Base-by-base conservation (phyloP, 225 moss, liverwort and hornwort genomes). In the Climacium dendroides region DNA sequence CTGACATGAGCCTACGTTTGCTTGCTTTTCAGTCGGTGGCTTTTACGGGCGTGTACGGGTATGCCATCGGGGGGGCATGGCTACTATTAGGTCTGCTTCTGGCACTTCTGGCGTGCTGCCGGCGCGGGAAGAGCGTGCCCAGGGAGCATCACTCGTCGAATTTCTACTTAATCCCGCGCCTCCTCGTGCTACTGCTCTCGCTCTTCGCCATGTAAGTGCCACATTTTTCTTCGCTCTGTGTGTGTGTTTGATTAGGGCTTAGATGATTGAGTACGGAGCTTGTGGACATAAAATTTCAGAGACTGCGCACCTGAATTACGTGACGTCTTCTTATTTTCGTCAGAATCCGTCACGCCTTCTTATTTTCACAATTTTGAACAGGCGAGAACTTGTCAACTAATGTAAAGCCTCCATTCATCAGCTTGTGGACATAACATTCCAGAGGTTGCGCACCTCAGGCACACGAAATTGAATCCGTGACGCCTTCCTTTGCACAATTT, bases 41-140 rank as follows among this genome's bases (percentile, higher is more conserved):
- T 19, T 94, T 92, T 81, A 95, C 95, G 73, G 96, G 96, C 47
- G 92, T 96, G n/a, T 91, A 89, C 50, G 96, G 95, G 54, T 96
- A 94, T 85, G 93, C 90, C 35, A 91, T 96, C 65, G 94, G 61
- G 34, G 88, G 79, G 47, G 92, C 85, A 58, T 95, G 92, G 93
- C 88, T 96, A 63, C 78, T 95, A 20, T 29, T 94, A 47, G 96
- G 96, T 22, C 62, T 94, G 35, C 50, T 90, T 61, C 89, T 95
- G 34, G 86, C 89, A 45, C 69, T 94, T 7, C 83, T 91, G 35
- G 78, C 86, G 50, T 94, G 94, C 90, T 92, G 81, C 86, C 86
- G 85, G 11, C 89, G 64, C 90, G 89, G 23, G 78, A 86, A 71
- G 80, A 85, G 83, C 78, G 83, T 4, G 32, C 37, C 65, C 29